Base-by-base conservation (phyloP, 139 green algal species). In the Coccomyxa sp. region DNA sequence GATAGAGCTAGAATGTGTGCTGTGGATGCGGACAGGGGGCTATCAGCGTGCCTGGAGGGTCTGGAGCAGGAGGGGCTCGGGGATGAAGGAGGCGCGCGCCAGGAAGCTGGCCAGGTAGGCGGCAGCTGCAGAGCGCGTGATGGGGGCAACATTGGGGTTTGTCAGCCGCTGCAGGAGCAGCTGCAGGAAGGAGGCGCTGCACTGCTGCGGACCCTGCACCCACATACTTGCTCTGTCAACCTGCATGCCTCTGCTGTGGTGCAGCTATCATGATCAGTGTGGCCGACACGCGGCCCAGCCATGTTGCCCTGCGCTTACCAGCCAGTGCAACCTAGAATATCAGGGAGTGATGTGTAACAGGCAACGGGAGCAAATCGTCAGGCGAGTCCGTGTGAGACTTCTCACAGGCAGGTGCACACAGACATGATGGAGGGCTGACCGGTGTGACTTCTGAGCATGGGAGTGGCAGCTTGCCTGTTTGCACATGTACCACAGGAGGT, bases 101-200 rank as follows among this genome's bases (percentile, higher is more conserved):
- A 97, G 84, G 87, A 98, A 98, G 79, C 83, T 92, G 10, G 90
- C 93, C 22, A 94, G 81, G 80, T 98, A 98, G 4, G 94, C 94
- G 0, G 92, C 93, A 39, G 81, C 89, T 0, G 93, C 92, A 31
- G 81, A 76, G 38, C 92, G 88, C 1, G 89, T 90, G 76, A 94
- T 91, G n/a, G 83, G 70, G 4, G 91, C 79, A 74, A 89, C 86
- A 14, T 82, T 79, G 6, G 72, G 36, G 58, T 95, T 88, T 0
- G 78, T 73, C 38, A 97, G 74, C 8, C 86, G 77, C 1, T 35
- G 55, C 29, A 93, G 74, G 10, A 97, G 87, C 31, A 91, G 74
- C 7, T 80, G 39, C 12, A 90, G 38, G 50, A 97, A 89, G 70
- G 73, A 73, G 73, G 22, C 22, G 18, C 78, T 85, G 83, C 87